phyloP scores from a whole-genome alignment of 2,329 filamentous ascomycete species.

The Hypomyces perniciosus region DNA sequence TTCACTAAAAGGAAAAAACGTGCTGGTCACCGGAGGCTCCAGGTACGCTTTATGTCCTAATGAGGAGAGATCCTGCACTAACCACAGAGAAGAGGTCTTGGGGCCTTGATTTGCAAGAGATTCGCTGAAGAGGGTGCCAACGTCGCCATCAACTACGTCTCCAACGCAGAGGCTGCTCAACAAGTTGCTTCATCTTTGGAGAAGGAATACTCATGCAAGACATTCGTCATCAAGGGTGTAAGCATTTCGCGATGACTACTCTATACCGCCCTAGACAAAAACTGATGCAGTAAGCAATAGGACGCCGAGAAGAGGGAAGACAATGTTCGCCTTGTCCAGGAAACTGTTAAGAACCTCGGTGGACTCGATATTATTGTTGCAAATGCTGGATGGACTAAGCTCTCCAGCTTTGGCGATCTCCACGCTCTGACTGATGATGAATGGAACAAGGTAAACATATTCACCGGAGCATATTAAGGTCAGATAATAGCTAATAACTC shows the following conservation, averaged over 20 bases:
- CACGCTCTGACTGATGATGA: conserved; percentile 5
- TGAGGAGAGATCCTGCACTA: too few relatives aligned
- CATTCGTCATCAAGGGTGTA: conserved; percentile 1
- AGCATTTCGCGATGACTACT: not conserved
- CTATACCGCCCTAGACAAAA: not conserved
- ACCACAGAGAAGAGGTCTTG: conserved; percentile 2
- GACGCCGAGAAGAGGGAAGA: conserved; percentile 7
- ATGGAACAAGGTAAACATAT: conserved; percentile 6
- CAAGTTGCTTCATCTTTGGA: not conserved
- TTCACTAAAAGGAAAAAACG: conserved; percentile 6
- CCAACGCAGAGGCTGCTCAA: conserved; percentile 1
- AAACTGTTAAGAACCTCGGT: conserved; percentile 4
- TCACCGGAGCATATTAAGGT: not conserved
- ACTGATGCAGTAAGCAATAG: not conserved
- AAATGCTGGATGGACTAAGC: conserved; percentile 10
- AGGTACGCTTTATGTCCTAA: not conserved
- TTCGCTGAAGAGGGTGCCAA: conserved; percentile 9
- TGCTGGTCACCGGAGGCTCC: conserved; percentile 5
- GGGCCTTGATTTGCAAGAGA: conserved; percentile 4
- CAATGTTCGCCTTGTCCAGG: conserved; percentile 5
- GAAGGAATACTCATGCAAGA: not conserved
- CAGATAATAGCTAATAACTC: not conserved
- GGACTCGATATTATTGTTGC: conserved; percentile 5
- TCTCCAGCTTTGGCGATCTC: not conserved
- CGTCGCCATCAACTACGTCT: conserved; percentile 5